Evolutionary conservation across 768 basidiomycete species (phyloP), one percentile per base, ranked within the genome.

Genomic region (Termitomyces sp.): DNA sequence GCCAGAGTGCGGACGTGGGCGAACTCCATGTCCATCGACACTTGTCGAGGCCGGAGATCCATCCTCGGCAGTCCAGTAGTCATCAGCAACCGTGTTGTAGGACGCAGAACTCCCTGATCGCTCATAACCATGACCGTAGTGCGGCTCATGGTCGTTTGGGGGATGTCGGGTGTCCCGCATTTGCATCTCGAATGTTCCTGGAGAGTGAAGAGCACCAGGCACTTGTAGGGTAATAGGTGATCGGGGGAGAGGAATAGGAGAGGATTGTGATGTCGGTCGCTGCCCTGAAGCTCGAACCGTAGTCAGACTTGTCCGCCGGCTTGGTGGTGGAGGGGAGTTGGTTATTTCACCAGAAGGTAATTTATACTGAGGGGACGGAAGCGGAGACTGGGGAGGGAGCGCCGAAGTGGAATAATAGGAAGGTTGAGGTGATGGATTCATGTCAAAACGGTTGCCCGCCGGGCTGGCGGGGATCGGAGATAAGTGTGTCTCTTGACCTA

Each of bases 401-500:
- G 88, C 85, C 5, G 80, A 87, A 6, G 76, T 81, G 20, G 89
- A 88, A 67, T 91, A 91, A 65, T 88, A 89, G 18, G 90, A 90
- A 9, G 71, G 71, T 24, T 72, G 75, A 4, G 81, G 80, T 2
- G 77, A 78, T 26, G 60, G 70, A 32, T 64, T 65, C 43, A 58
- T 62, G 36, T 62, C 64, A 20, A 59, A 37, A 48, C 67, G 64
- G 60, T 49, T 60, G 34, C 62, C 62, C 40, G 63, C 46, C 4
- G 68, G 65, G 27, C 64, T 62, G 36, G 61, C 46, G 4, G 68
- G 64, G n/a, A 59, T 62, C 20, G 74, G 70, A 32, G 70, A 67
- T 10, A 74, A 62, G 55, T 67, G 67, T 7, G 64, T 57, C 24
- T 68, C 66, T 30, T 66, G 64, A 8, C 57, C 56, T 43, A 58